Evolutionary conservation across 2,329 filamentous ascomycete species (phyloP).

Genomic region (Basipetospora chlamydospora): DNA sequence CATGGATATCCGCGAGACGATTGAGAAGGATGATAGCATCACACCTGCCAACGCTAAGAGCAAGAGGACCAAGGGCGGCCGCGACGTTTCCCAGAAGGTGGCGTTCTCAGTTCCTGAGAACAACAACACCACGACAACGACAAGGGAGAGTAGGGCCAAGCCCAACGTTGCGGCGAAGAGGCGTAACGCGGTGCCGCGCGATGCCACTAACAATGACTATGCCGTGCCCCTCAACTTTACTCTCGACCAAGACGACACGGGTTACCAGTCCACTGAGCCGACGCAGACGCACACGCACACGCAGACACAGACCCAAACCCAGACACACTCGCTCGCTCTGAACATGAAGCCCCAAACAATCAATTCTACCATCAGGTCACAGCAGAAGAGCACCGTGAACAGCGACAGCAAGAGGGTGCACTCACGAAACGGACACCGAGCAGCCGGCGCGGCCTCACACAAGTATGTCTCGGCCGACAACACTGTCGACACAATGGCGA

Average conservation of each 20-base stretch:
- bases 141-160: conserved; percentile 12
- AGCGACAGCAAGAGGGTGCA: neutral
- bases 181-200: conserved; percentile 13
- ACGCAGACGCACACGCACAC: conserved; percentile 12
- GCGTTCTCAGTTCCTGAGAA: conserved; percentile 26
- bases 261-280: conserved; percentile 11
- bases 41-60: neutral
- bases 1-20: conserved; percentile 8
- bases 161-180: conserved; percentile 23
- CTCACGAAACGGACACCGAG: neutral
- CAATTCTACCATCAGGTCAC: neutral
- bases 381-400: conserved; percentile 1
- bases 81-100: conserved; percentile 18
- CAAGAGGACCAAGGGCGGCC: conserved; percentile 12
- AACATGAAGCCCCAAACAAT: conserved; percentile 2
- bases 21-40: conserved; percentile 8
- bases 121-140: too few relatives aligned
- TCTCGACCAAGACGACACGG: conserved; percentile 11
- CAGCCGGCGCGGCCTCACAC: too few relatives aligned
- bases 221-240: conserved; percentile 9
- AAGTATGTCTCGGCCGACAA: conserved; percentile 2
- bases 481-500: conserved; percentile 6
- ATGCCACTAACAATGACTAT: conserved; percentile 8
- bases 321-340: neutral
- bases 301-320: conserved; percentile 4